Evolutionary conservation across 768 basidiomycete species (phyloP).

Genomic region (Suillus placidus): DNA sequence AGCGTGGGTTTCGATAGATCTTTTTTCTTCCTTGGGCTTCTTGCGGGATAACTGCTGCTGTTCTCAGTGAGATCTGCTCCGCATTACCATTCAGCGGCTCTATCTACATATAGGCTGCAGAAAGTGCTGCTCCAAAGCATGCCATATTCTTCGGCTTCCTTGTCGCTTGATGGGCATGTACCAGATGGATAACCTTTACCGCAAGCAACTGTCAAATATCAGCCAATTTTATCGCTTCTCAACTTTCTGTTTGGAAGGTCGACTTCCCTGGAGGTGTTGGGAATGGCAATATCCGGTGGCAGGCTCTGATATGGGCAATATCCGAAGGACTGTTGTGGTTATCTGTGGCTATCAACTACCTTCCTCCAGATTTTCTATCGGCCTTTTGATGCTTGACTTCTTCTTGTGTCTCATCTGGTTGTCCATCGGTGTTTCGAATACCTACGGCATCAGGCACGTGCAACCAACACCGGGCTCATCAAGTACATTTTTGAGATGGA

Average conservation of each 20-base stretch:
- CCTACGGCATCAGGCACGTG: no score
- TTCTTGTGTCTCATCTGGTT: slow-evolving; percentile 89
- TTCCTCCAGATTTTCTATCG: slow-evolving; percentile 77
- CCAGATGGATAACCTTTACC: slow-evolving; percentile 95
- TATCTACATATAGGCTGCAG: slow-evolving; percentile 94
- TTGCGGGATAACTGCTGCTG: slow-evolving; percentile 84
- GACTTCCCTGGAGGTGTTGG: slow-evolving; percentile 81
- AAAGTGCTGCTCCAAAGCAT: slow-evolving; percentile 86
- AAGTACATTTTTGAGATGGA: no score
- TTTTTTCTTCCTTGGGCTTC: slow-evolving; percentile 76
- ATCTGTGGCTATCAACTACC: slow-evolving; percentile 81
- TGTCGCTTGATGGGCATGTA: slow-evolving; percentile 92
- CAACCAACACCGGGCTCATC: no score
- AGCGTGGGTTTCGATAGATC: slow-evolving; percentile 63
- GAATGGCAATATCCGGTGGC: slow-evolving; percentile 79
- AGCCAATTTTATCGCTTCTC: slow-evolving; percentile 88
- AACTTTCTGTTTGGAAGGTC: slow-evolving; percentile 76
- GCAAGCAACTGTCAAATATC: slow-evolving; percentile 88
- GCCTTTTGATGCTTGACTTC: slow-evolving; percentile 83
- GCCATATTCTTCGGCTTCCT: slow-evolving; percentile 86
- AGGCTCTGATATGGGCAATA: slow-evolving; percentile 81
- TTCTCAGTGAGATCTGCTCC: slow-evolving; percentile 90
- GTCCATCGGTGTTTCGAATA: slow-evolving; percentile 85
- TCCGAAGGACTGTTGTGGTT: slow-evolving; percentile 73
- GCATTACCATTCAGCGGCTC: slow-evolving; percentile 86